These are phyloP conservation scores for Sphaerobolus stellatus DNA, from an alignment of 1,284 basidiomycete species.

Conservation along the genomic window DNA sequence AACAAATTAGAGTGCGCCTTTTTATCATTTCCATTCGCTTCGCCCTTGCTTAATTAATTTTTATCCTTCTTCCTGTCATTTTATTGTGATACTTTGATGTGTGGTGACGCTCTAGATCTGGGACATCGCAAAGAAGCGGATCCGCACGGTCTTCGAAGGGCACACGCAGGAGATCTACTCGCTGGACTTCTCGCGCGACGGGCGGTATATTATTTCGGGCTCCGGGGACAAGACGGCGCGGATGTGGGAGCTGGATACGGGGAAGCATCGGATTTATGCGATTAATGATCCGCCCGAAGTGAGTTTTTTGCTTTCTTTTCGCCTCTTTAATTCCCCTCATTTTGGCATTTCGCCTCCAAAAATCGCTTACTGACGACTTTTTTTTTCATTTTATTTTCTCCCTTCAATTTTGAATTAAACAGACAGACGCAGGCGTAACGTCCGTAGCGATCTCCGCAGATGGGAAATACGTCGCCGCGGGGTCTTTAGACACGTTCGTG, in stretches of 20 bases:
- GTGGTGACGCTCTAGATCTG: too few relatives aligned
- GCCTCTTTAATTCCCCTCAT: constrained; percentile 2
- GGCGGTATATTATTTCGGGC: constrained; percentile 82
- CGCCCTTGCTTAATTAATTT: not conserved
- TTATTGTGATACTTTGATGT: too few relatives aligned
- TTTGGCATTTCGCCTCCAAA: constrained; percentile 5
- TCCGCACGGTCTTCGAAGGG: constrained; percentile 75
- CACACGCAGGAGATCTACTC: constrained; percentile 92
- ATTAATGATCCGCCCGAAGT: constrained; percentile 1
- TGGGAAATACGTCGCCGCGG: constrained; percentile 78
- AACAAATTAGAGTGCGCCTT: constrained; percentile 69
- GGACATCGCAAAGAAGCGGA: constrained; percentile 77
- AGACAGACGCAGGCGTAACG: constrained; percentile 76
- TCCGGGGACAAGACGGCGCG: constrained; percentile 89
- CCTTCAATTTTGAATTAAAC: constrained; percentile 57
- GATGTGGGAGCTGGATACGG: constrained; percentile 79
- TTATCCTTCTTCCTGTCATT: too few relatives aligned
- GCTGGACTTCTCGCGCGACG: constrained; percentile 82
- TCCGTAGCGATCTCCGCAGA: constrained; percentile 81
- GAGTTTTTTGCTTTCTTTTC: not conserved
- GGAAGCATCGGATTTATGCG: not conserved
- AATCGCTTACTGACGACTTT: not conserved
- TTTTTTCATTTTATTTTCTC: constrained; percentile 11
- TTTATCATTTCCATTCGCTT: not conserved
- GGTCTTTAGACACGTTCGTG: constrained; percentile 80